Evolutionary conservation across 2,329 filamentous ascomycete species (phyloP).

Genomic region (Purpureocillium lavendulum): DNA sequence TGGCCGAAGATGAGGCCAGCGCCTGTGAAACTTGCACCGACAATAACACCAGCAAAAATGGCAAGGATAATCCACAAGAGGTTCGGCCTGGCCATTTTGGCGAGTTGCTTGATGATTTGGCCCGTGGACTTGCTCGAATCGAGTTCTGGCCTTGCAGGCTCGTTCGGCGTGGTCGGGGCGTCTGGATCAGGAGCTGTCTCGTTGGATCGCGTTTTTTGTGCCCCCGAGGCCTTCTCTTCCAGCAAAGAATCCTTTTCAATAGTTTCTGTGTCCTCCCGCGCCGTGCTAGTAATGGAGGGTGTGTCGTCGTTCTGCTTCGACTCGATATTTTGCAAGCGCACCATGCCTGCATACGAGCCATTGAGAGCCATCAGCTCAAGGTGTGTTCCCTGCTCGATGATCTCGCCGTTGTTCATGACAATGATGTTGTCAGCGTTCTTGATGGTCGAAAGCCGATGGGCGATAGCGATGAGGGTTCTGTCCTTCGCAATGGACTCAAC

Average conservation of each 20-base stretch:
- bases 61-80: slow-evolving; percentile 29
- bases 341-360: slow-evolving; percentile 43
- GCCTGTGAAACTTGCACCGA: slow-evolving; percentile 44
- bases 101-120: slow-evolving; percentile 28
- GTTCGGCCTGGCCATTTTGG: slow-evolving; percentile 28
- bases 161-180: slow-evolving; percentile 4
- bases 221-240: slow-evolving; percentile 19
- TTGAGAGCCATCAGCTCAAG: slow-evolving; percentile 45
- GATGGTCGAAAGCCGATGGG: slow-evolving; percentile 53
- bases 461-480: slow-evolving; percentile 59
- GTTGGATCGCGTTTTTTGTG: slow-evolving; percentile 31
- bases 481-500: slow-evolving; percentile 37
- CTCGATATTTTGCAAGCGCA: slow-evolving; percentile 33
- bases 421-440: slow-evolving; percentile 59
- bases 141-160: slow-evolving; percentile 13
- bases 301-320: slow-evolving; percentile 18
- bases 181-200: slow-evolving; percentile 21
- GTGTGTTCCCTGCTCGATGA: slow-evolving; percentile 58
- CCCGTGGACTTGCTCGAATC: slow-evolving; percentile 31
- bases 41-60: slow-evolving; percentile 36
- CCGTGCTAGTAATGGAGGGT: slow-evolving; percentile 21
- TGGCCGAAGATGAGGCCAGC: slow-evolving; percentile 44
- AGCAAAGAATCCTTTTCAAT: slow-evolving; percentile 29
- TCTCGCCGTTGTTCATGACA: slow-evolving; percentile 51
- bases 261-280: slow-evolving; percentile 31